A percentile compares a stretch with the other conserved stretches of the same genome.
Conservation (phyloP, 2,329 filamentous ascomycete genomes). For the Phialophora expanda region DNA sequence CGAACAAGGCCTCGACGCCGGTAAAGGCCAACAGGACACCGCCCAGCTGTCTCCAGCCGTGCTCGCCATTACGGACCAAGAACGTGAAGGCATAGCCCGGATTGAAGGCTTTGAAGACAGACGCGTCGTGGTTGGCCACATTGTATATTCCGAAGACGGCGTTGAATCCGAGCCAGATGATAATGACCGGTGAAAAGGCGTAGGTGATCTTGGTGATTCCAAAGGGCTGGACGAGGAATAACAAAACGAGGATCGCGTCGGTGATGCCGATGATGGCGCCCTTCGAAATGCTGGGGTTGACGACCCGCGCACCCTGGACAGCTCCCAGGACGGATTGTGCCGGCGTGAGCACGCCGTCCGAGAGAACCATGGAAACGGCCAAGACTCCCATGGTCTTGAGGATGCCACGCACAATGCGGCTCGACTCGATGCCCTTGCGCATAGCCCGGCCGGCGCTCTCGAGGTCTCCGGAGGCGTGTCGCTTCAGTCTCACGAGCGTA, state of each 20-base stretch:
- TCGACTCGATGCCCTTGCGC: conserved; percentile 56
- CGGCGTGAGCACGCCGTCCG: conserved; percentile 62
- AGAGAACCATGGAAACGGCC: conserved; percentile 61
- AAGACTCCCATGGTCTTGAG: conserved; percentile 61
- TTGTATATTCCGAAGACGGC: conserved; percentile 61
- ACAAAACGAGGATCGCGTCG: conserved; percentile 58
- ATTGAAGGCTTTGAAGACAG: conserved; percentile 60
- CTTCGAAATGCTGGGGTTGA: conserved; percentile 53
- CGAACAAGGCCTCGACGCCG: conserved; percentile 78
- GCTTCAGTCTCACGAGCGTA: conserved; percentile 55
- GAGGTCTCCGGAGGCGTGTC: conserved; percentile 53
- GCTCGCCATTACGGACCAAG: conserved; percentile 55
- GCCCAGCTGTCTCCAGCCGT: conserved; percentile 60
- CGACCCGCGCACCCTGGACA: conserved; percentile 60
- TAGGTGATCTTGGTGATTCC: conserved; percentile 57
- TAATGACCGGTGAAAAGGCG: conserved; percentile 60
- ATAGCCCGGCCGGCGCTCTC: conserved; percentile 50
- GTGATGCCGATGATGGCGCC: conserved; percentile 57
- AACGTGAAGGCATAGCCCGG: conserved; percentile 57
- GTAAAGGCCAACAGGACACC: conserved; percentile 77
- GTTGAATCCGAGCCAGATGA: conserved; percentile 62
- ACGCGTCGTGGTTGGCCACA: conserved; percentile 53
- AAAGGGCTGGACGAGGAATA: conserved; percentile 62
- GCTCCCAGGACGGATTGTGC: conserved; percentile 64
- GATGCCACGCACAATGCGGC: conserved; percentile 51